Base-by-base conservation (phyloP, 345 rosid genomes). In the Eucalyptus tenuipes region DNA sequence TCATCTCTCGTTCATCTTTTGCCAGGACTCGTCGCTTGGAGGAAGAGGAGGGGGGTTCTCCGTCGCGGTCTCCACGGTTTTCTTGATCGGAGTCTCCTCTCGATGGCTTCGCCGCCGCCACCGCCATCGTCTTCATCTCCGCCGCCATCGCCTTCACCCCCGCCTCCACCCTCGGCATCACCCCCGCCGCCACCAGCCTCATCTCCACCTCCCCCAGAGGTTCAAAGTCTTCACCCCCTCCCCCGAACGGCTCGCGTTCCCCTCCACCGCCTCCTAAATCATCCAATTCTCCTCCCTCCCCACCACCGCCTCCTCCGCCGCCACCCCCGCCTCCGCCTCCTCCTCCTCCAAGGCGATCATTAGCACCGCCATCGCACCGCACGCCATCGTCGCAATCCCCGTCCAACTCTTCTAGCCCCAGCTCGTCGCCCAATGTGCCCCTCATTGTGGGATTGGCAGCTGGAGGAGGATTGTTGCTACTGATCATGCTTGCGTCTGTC, bases 391-490 rank as follows among this genome's bases (percentile, higher is more conserved):
- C 87, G 13, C 61, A 37, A 55, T 75, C 40, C 45, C 47, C 90
- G 13, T 45, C 93, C 10, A 89, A 57, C 47, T 57, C 48, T 15
- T 22, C 59, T 5, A 33, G 55, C 49, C 71, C 49, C 86, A 86
- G 86, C 80, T 90, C 79, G 27, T 61, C 91, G 7, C 42, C 66
- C 50, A 87, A 81, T 12, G 48, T 87, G 37, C 87, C 92, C 37
- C 61, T 92, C 59, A 49, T 87, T 7, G 89, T 85, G 13, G 98
- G 95, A 53, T 88, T 94, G 20, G 94, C 44, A 24, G 94, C 86
- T 57, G 92, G 93, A 50, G 95, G 88, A 33, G 93, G 88, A 61
- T 44, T 96, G 79, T 59, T 95, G 86, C 27, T 95, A 55, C 88
- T 94, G 80, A 88, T 92, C 22, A 75, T 93, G 88, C n/a, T 95